Evolutionary conservation across 257 asterid genomes (phyloP).

Genomic region (Sherardia arvensis): DNA sequence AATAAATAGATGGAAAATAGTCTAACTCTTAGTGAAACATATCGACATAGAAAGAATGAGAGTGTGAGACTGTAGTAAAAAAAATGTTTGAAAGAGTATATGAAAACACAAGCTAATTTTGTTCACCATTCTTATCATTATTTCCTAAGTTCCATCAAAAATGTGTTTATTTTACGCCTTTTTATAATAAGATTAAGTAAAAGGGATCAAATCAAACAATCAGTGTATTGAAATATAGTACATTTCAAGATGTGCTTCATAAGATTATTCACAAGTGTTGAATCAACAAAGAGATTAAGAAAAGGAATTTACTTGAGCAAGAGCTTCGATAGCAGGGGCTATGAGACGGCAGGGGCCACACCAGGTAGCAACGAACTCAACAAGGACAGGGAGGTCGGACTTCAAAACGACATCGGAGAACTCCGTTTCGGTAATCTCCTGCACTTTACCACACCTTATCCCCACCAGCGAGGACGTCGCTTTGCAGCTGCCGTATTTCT

Average conservation of each 20-base stretch:
- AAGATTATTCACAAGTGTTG: not conserved
- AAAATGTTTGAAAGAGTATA: too few species aligned
- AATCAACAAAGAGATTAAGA: too few species aligned
- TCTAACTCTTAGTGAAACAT: not conserved
- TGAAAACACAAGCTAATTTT: too few species aligned
- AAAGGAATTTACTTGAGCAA: conserved; percentile 49
- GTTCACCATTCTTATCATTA: too few species aligned
- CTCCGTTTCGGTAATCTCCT: conserved; percentile 40
- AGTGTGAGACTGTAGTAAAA: not conserved
- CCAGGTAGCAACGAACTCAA: conserved; percentile 86
- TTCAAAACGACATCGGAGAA: conserved; percentile 67
- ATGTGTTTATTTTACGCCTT: too few species aligned
- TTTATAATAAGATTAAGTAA: too few species aligned
- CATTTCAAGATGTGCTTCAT: too few species aligned
- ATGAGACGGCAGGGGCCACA: conserved; percentile 94
- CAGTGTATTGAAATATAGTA: not conserved
- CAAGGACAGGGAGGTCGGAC: conserved; percentile 71
- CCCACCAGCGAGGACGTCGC: not conserved
- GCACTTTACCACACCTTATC: conserved; percentile 35
- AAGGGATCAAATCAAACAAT: not conserved
- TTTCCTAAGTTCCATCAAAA: too few species aligned
- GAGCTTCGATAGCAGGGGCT: conserved; percentile 54
- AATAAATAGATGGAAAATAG: too few species aligned
- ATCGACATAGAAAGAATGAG: not conserved
- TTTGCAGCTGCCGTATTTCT: conserved; percentile 2